Conservation (phyloP, 306 rosid species). For the Castanea mollissima region DNA sequence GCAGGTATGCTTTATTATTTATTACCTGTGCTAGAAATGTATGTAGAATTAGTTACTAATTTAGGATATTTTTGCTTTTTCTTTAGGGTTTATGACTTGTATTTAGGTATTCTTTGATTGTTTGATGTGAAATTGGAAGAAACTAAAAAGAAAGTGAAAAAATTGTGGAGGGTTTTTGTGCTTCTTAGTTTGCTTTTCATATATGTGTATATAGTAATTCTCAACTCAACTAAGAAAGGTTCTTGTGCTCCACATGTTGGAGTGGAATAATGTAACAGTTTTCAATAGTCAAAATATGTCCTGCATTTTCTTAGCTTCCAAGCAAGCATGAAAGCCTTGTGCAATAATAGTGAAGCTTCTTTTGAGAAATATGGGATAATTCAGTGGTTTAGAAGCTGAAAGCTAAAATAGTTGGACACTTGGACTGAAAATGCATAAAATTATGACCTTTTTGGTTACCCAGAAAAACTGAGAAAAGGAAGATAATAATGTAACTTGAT, state of each 20-base stretch:
- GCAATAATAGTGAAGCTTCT: not conserved
- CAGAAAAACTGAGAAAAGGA: not conserved
- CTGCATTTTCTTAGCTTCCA: not conserved
- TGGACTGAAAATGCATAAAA: not conserved
- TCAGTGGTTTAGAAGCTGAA: not conserved
- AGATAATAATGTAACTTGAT: not conserved
- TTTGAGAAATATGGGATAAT: not conserved
- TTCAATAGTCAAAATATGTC: not conserved
- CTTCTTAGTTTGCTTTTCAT: not conserved
- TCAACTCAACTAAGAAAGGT: conserved; percentile 10
- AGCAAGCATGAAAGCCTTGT: not conserved
- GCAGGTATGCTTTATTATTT: not conserved
- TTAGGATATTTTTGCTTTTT: not conserved
- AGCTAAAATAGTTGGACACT: not conserved
- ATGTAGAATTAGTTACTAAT: not conserved
- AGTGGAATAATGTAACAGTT: not conserved
- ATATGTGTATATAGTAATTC: not conserved
- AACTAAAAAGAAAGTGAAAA: conserved; percentile 7
- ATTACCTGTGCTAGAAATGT: not conserved
- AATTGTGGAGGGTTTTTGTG: conserved; percentile 23
- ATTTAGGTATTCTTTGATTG: not conserved
- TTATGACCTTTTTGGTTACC: not conserved
- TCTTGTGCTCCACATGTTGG: conserved; percentile 7
- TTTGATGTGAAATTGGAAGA: conserved; percentile 1
- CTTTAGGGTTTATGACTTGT: not conserved